Conservation (phyloP, 331 rosid species). For the Telfairia occidentalis region DNA sequence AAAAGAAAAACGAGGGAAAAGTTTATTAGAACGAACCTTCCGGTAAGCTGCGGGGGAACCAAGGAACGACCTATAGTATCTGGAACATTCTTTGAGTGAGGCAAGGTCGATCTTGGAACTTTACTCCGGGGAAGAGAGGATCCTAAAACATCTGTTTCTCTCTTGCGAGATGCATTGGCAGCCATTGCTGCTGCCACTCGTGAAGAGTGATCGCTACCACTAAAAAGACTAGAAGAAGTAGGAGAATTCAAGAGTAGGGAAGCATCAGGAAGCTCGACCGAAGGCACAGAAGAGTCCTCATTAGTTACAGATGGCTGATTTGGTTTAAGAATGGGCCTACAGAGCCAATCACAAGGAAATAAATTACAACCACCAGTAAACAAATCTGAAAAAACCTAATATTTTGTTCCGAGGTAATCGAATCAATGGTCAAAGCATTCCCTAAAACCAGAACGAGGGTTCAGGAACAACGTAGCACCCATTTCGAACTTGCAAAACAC, state of each 20-base stretch:
- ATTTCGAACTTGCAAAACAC: neutral
- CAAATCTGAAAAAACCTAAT: conserved; percentile 4
- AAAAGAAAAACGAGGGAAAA: neutral
- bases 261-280: conserved; percentile 77
- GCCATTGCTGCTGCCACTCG: conserved; percentile 68
- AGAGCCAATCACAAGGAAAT: conserved; percentile 9
- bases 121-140: conserved; percentile 48
- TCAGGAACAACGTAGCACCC: neutral
- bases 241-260: conserved; percentile 69
- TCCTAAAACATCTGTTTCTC: conserved; percentile 42
- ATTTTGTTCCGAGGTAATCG: neutral
- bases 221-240: conserved; percentile 30
- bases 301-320: conserved; percentile 23
- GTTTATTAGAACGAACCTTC: conserved; percentile 50
- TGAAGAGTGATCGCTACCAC: conserved; percentile 50
- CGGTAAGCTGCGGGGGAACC: conserved; percentile 84
- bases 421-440: neutral
- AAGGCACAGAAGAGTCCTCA: conserved; percentile 21
- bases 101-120: conserved; percentile 60
- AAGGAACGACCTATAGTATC: conserved; percentile 51
- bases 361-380: conserved; percentile 3
- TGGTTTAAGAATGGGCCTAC: conserved; percentile 29
- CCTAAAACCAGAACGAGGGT: neutral
- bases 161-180: conserved; percentile 69
- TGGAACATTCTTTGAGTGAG: conserved; percentile 56